Base-by-base conservation (phyloP, 139 green algal genomes). In the Monoraphidium neglectum region DNA sequence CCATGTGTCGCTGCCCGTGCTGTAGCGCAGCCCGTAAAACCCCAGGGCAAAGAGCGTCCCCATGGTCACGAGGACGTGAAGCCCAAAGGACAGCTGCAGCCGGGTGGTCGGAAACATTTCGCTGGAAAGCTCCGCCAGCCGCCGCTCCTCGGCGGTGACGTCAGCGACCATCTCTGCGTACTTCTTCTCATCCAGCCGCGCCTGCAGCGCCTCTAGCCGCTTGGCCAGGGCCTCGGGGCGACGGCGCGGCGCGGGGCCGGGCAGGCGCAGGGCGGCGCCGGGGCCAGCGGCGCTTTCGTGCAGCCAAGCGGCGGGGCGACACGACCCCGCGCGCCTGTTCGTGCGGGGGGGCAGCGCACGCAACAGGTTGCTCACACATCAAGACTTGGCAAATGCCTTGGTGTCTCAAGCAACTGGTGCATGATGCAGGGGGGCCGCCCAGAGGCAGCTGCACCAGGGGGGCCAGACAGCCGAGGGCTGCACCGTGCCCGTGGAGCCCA, bases 11-110 rank as follows among this genome's bases (percentile, higher is more conserved):
- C 38, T 65, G 4, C 30, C 28, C n/a, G 77, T 32, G 12, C 62
- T 59, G 1, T 74, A 62, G 24, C 78, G 75, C 37, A 61, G 84
- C 1, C 79, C 86, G n/a, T 88, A 86, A 54, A 88, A 88, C 5
- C 88, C 87, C 53, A 94, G 74, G 3, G 87, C 81, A 70, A 89
- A 95, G 56, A 93, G 94, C 3, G 88, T 85, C 21, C 80, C 87
- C 92, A 96, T 96, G 68, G 91, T 92, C 0, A 90, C 86, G 1
- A 95, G 37, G 26, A 96, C 83, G 70, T 96, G 91, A n/a, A 91
- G 59, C 2, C 88, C 92, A 82, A 91, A 94, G 0, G 78, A 84
- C 4, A 94, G 72, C 79, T 96, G 92, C 66, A 93, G 71, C 54
- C 81, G 84, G 21, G 86, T 90, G 13, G 80, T 92, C 5, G 69